Evolutionary conservation across 2,329 filamentous ascomycete genomes (phyloP), one percentile per base, ranked within the genome.

Genomic region (Stachybotrys chlorohalonatus): DNA sequence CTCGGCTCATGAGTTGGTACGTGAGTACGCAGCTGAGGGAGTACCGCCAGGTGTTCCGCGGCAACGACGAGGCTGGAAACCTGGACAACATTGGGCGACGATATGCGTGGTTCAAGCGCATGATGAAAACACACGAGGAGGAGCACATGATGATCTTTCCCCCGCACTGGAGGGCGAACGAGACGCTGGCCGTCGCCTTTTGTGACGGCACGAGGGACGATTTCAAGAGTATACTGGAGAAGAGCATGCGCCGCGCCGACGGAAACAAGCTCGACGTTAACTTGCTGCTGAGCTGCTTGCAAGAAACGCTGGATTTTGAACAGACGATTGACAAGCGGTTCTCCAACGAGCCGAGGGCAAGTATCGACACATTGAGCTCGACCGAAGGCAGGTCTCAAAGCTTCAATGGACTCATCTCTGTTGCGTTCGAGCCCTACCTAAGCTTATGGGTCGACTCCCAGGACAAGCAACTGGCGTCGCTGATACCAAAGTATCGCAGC

Each of bases 361-460:
- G 93, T 47, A 91, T 95, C 55, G 94, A 99, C 68, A 97, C 93
- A 0, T 81, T 95, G 32, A 87, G 84, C 57, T 95, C 90, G 1
- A 76, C 82, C 8, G 89, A 92, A 57, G 89, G 91, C 53, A 85
- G 85, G 61, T 76, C 84, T 0, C 85, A 89, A 17, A 86, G 83
- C 54, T 96, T 96, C 68, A 87, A 89, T 54, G 90, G 95, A 54
- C 86, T 90, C 5, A 96, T 99, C 57, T 97, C 94, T 0, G 90
- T 95, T 58, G 94, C 94, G 1, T 99, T 99, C 65, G 94, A 97
- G 71, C 94, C 94, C 1, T 99, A 97, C 69, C 80, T 99, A 60
- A 96, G 90, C 67, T 75, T 99, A 5, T 99, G 94, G 94, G 91
- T 99, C 1, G 93, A 97, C 57, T 93, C 90, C 9, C 94, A 97